Evolutionary conservation across 805 yeast species (phyloP).

Genomic region (Maudiozyma bulderi): DNA sequence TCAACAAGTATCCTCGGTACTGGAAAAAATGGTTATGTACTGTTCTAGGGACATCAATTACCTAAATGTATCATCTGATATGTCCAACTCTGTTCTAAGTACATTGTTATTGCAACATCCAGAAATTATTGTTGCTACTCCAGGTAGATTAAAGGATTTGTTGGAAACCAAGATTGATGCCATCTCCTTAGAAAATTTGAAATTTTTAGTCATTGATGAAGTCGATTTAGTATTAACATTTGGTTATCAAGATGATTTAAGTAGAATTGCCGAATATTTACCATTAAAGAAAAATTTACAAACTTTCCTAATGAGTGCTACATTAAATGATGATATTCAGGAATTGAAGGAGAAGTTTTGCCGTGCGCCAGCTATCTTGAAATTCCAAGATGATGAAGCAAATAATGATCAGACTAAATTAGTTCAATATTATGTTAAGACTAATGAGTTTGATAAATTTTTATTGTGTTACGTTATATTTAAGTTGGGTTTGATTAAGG

Average conservation of each 20-base stretch:
- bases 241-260: conserved; percentile 82
- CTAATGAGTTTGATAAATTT: conserved; percentile 85
- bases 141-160: conserved; percentile 57
- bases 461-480: conserved; percentile 82
- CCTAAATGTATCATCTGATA: conserved; percentile 54
- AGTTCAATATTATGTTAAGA: conserved; percentile 77
- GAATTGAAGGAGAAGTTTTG: conserved; percentile 70
- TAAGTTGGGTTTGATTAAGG: conserved; percentile 79
- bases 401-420: conserved; percentile 47
- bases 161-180: conserved; percentile 39
- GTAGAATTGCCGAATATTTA: conserved; percentile 49
- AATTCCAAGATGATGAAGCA: conserved; percentile 61
- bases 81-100: conserved; percentile 59
- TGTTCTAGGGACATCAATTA: conserved; percentile 57
- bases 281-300: conserved; percentile 73
- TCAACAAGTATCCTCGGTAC: conserved; percentile 67
- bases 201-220: conserved; percentile 82
- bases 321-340: conserved; percentile 78
- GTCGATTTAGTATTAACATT: conserved; percentile 85
- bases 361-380: conserved; percentile 70
- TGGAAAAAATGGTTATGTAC: conserved; percentile 57
- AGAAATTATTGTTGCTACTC: conserved; percentile 78
- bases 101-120: conserved; percentile 68
- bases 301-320: conserved; percentile 93
- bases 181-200: conserved; percentile 46